These are phyloP conservation scores for Exobasidium cylindrosporum DNA, from an alignment of 1,284 basidiomycete species.

Conservation along the genomic window DNA sequence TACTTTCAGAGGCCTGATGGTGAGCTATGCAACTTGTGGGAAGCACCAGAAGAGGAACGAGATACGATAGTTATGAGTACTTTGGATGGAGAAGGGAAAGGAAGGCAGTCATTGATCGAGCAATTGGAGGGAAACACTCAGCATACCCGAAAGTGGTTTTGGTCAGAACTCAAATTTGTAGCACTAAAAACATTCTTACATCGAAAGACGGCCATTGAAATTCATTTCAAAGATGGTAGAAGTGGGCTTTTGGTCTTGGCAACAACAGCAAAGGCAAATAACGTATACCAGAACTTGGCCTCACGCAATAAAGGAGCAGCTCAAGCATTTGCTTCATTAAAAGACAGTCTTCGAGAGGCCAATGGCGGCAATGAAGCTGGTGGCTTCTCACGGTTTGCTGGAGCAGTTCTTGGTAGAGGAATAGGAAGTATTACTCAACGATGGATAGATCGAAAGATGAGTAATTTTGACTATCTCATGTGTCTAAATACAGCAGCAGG, in stretches of 20 bases:
- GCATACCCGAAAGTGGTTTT: conserved; percentile 42
- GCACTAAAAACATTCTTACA: conserved; percentile 40
- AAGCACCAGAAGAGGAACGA: conserved; percentile 72
- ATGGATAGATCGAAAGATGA: conserved; percentile 47
- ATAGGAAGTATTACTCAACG: conserved; percentile 42
- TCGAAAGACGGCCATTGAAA: conserved; percentile 46
- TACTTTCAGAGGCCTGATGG: conserved; percentile 82
- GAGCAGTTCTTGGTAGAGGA: conserved; percentile 36
- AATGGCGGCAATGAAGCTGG: conserved; percentile 1
- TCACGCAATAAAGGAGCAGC: conserved; percentile 34
- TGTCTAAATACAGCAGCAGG: conserved; percentile 53
- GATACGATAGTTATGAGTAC: conserved; percentile 64
- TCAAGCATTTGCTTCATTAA: conserved; percentile 29
- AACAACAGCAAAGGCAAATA: conserved; percentile 27
- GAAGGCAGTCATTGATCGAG: not conserved
- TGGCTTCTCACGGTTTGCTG: conserved; percentile 32
- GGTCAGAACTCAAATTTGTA: conserved; percentile 25
- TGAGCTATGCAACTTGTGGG: conserved; percentile 81
- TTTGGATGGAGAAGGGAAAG: conserved; percentile 59
- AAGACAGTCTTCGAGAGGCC: conserved; percentile 30
- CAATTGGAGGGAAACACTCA: conserved; percentile 27
- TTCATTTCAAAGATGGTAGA: conserved; percentile 55
- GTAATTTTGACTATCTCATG: conserved; percentile 55
- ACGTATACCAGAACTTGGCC: conserved; percentile 35
- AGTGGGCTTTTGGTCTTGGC: conserved; percentile 51